Percentiles rank a stretch among this genome's conserved stretches.
phyloP scores from a whole-genome alignment of 2,329 filamentous ascomycete genomes.

The Aaosphaeria arxii region DNA sequence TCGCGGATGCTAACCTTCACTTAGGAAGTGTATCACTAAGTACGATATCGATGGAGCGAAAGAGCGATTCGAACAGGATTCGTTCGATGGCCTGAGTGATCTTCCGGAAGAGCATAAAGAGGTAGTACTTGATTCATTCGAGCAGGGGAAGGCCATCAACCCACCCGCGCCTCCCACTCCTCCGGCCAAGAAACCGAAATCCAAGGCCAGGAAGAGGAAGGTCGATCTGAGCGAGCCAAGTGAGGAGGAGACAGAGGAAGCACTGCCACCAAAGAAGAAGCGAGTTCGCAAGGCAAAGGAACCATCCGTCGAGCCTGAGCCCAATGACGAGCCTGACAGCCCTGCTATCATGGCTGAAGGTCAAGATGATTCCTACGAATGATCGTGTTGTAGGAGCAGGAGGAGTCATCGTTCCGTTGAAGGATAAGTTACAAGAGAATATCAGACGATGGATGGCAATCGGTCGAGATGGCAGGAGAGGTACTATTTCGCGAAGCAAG shows the following conservation, averaged over 20 bases:
- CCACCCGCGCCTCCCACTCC: not conserved
- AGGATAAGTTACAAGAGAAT: too few relatives aligned
- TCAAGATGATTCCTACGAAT: too few relatives aligned
- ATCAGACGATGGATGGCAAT: too few relatives aligned
- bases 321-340: too few relatives aligned
- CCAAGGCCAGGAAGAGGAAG: not conserved
- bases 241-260: not conserved
- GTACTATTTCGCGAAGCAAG: too few relatives aligned
- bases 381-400: too few relatives aligned
- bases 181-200: not conserved
- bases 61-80: slow-evolving; percentile 53
- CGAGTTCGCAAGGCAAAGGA: not conserved
- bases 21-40: slow-evolving; percentile 81
- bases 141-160: slow-evolving; percentile 72
- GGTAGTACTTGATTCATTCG: slow-evolving; percentile 68
- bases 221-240: not conserved
- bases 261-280: not conserved
- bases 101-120: slow-evolving; percentile 63
- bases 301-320: too few relatives aligned
- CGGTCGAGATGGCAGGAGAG: too few relatives aligned
- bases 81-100: slow-evolving; percentile 74
- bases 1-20: not conserved
- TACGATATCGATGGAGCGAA: slow-evolving; percentile 63
- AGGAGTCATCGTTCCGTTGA: too few relatives aligned
- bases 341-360: too few relatives aligned